Percentiles rank a stretch among this genome's conserved stretches.
phyloP scores from a whole-genome alignment of 139 green algal species.

The Axilococcus clingmanii region DNA sequence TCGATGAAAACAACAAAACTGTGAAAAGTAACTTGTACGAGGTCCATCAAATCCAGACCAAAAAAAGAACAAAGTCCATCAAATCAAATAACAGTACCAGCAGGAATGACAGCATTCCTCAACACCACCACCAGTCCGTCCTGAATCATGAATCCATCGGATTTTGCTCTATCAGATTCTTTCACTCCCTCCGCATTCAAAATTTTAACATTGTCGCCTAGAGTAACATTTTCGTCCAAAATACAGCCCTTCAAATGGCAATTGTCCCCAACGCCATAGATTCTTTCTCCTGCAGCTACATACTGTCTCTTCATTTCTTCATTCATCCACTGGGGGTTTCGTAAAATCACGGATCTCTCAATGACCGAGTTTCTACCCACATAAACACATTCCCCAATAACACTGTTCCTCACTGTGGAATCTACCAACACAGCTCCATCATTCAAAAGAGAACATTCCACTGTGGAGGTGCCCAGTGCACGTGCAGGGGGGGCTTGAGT shows the following conservation, averaged over 20 bases:
- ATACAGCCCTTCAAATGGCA: slow-evolving; percentile 39
- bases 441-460: slow-evolving; percentile 12
- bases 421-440: slow-evolving; percentile 27
- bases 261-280: slow-evolving; percentile 43
- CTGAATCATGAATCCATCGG: slow-evolving; percentile 62
- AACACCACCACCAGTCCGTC: slow-evolving; percentile 67
- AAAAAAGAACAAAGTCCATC: not conserved
- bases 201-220: slow-evolving; percentile 49
- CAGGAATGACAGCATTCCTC: slow-evolving; percentile 50
- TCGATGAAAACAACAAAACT: no score
- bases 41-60: no score
- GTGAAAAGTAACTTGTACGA: no score
- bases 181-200: slow-evolving; percentile 56
- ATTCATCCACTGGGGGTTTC: slow-evolving; percentile 54
- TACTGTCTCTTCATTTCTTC: slow-evolving; percentile 12
- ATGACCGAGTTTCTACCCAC: slow-evolving; percentile 41
- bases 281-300: slow-evolving; percentile 8
- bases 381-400: slow-evolving; percentile 54
- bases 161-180: slow-evolving; percentile 41
- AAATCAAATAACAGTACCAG: slow-evolving; percentile 55
- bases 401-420: slow-evolving; percentile 39
- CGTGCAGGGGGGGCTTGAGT: slow-evolving; percentile 13
- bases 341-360: slow-evolving; percentile 62
- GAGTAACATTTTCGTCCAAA: slow-evolving; percentile 61
- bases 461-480: not conserved